Conservation (phyloP, 1,284 basidiomycete species). For the Apiotrichum gamsii region DNA sequence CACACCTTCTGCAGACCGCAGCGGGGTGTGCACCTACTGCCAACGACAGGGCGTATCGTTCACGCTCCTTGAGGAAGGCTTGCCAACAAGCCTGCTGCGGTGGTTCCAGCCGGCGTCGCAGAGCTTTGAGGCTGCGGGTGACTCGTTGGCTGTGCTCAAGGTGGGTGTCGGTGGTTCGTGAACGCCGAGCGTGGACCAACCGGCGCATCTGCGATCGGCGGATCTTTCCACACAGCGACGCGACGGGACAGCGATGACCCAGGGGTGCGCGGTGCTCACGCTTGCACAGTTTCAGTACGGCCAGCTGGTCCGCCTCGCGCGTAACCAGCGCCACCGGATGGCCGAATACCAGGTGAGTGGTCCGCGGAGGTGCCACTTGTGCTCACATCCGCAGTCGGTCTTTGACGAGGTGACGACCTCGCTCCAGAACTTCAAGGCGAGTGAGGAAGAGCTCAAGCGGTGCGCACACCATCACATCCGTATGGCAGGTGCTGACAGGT, state of each 20-base stretch:
- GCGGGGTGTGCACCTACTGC: conserved; percentile 16
- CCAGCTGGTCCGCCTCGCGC: conserved; percentile 3
- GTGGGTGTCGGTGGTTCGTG: background rate
- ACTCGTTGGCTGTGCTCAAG: background rate
- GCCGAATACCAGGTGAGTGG: conserved; percentile 4
- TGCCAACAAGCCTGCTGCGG: background rate
- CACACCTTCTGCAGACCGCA: too few species aligned
- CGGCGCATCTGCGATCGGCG: too few species aligned
- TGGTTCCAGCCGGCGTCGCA: background rate
- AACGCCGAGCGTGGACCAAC: background rate
- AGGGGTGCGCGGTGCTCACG: too few species aligned
- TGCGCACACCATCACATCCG: background rate
- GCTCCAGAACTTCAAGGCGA: background rate
- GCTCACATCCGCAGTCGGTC: background rate
- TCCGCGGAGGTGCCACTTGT: background rate
- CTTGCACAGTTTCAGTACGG: conserved; percentile 11
- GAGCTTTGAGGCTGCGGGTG: background rate
- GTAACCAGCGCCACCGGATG: background rate
- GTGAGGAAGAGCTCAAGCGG: background rate
- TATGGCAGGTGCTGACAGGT: background rate
- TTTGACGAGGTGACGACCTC: background rate
- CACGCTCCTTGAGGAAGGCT: conserved; percentile 10
- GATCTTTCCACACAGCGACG: too few species aligned
- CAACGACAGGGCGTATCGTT: conserved; percentile 7
- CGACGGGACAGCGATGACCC: too few species aligned